Percentiles rank a stretch among this genome's conserved stretches.
Conservation (phyloP, 2,329 filamentous ascomycete species). For the Colletotrichum zoysiae region DNA sequence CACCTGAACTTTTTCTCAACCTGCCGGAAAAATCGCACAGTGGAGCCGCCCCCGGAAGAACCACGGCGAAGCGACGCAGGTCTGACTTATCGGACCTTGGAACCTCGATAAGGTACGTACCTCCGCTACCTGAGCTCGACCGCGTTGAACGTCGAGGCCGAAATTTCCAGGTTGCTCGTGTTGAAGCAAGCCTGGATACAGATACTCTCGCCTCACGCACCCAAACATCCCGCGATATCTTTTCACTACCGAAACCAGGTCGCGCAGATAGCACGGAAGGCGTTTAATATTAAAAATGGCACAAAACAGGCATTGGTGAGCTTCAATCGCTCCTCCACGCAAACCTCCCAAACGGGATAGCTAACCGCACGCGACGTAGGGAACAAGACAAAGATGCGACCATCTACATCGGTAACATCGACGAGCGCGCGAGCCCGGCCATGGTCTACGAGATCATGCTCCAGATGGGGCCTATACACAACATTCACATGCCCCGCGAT, state of each 20-base stretch:
- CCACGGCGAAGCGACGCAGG: constrained; percentile 11
- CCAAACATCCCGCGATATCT: background rate
- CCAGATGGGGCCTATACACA: constrained; percentile 96
- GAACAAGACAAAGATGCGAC: constrained; percentile 99
- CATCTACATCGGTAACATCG: constrained; percentile 97
- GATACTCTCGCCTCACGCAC: constrained; percentile 3
- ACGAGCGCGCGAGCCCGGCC: constrained; percentile 92
- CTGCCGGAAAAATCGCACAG: constrained; percentile 32
- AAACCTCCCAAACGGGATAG: constrained; percentile 8
- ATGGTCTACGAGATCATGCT: constrained; percentile 98
- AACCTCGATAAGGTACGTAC: constrained; percentile 35
- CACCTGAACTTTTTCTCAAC: constrained; percentile 39
- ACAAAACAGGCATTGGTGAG: constrained; percentile 80
- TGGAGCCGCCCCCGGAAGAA: constrained; percentile 37
- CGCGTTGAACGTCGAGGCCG: constrained; percentile 31
- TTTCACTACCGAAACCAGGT: background rate
- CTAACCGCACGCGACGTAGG: constrained; percentile 63
- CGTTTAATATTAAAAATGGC: constrained; percentile 64
- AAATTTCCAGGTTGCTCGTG: constrained; percentile 34
- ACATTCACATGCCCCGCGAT: constrained; percentile 98
- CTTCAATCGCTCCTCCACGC: constrained; percentile 9
- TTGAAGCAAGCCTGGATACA: background rate
- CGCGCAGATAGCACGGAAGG: background rate
- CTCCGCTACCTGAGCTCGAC: constrained; percentile 23
- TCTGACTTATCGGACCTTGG: constrained; percentile 29